phyloP scores from a whole-genome alignment of 164 flowering plant genomes.

The Vitis cinerea region DNA sequence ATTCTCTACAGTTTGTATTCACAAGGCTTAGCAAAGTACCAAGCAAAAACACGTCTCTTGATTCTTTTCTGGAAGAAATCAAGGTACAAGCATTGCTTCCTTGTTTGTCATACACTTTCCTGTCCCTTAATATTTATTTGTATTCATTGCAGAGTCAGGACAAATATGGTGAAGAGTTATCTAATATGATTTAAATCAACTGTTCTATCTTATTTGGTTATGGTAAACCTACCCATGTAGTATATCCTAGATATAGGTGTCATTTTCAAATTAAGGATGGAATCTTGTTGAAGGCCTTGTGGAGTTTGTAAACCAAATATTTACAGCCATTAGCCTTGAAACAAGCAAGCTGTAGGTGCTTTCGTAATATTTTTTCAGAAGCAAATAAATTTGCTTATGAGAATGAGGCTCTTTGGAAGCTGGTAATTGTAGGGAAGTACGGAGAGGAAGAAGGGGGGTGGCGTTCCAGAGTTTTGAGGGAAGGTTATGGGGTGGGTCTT shows the following conservation, averaged over 20 bases:
- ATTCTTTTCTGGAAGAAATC: slow-evolving; percentile 35
- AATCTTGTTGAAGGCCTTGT: not conserved
- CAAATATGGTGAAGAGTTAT: not conserved
- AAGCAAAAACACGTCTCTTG: slow-evolving; percentile 24
- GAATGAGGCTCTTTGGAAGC: too few species aligned
- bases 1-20: slow-evolving; percentile 50
- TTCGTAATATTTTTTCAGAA: too few species aligned
- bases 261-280: not conserved
- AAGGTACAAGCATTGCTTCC: slow-evolving; percentile 32
- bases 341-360: too few species aligned
- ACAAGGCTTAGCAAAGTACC: slow-evolving; percentile 34
- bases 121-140: not conserved
- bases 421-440: too few species aligned
- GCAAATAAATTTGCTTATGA: too few species aligned
- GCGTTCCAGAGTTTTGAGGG: too few species aligned
- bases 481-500: too few species aligned
- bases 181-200: not conserved
- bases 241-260: not conserved
- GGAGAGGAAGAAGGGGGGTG: too few species aligned
- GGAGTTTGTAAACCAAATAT: not conserved
- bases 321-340: too few species aligned
- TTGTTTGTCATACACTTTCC: slow-evolving; percentile 3
- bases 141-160: not conserved
- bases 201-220: too few species aligned
- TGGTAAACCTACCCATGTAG: not conserved